phyloP scores from a whole-genome alignment of 2,329 filamentous ascomycete genomes.

The Talaromyces sp. region DNA sequence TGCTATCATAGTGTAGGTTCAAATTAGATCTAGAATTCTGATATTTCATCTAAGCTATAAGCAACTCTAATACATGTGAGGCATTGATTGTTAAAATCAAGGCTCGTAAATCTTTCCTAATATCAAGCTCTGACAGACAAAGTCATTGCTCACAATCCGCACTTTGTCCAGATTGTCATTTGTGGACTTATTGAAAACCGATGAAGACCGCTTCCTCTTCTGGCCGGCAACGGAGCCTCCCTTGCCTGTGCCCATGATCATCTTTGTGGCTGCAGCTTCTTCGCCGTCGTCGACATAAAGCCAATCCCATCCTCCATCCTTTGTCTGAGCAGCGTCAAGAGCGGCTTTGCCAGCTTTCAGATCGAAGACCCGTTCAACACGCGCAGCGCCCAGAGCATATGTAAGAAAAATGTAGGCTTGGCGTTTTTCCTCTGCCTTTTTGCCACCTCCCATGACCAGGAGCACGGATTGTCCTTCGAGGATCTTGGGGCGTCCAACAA shows the following conservation, averaged over 20 bases:
- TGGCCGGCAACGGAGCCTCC: slow-evolving; percentile 15
- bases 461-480: slow-evolving; percentile 64
- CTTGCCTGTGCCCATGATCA: slow-evolving; percentile 27
- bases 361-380: slow-evolving; percentile 61
- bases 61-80: neutral
- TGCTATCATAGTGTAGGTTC: too few species aligned
- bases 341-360: slow-evolving; percentile 59
- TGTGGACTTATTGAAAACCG: slow-evolving; percentile 17
- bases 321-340: slow-evolving; percentile 46
- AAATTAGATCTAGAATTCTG: neutral
- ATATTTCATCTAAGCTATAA: neutral
- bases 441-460: slow-evolving; percentile 62
- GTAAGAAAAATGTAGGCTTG: slow-evolving; percentile 75
- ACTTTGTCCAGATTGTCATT: slow-evolving; percentile 45
- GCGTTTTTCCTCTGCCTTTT: slow-evolving; percentile 58
- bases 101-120: slow-evolving; percentile 68
- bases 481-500: slow-evolving; percentile 58
- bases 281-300: slow-evolving; percentile 69
- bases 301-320: slow-evolving; percentile 59
- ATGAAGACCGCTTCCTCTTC: slow-evolving; percentile 41
- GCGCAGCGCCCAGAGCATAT: slow-evolving; percentile 67
- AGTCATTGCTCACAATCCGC: slow-evolving; percentile 72
- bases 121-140: slow-evolving; percentile 89
- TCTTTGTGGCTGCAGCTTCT: slow-evolving; percentile 48
- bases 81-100: neutral